Percentiles rank a stretch among this genome's conserved stretches.
Evolutionary conservation across 306 rosid species (phyloP).

Genomic region (Herpetospermum pedunculosum): DNA sequence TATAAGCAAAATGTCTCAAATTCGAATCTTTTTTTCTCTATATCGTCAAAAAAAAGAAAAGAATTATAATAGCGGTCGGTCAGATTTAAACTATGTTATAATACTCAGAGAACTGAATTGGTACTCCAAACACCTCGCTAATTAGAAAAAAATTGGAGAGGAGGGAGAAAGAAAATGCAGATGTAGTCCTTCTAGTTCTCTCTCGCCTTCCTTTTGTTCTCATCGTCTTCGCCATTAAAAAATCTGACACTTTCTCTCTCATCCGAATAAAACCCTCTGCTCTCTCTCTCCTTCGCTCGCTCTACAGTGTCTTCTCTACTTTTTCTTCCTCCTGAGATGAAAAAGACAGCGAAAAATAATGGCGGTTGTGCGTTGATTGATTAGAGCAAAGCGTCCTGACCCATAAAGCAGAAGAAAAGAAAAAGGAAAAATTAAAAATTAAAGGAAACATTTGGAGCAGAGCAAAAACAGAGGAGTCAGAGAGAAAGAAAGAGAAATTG

Average conservation of each 20-base stretch:
- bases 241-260: slow-evolving; percentile 5
- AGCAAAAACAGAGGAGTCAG: slow-evolving; percentile 11
- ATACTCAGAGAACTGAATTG: no score
- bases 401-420: background rate
- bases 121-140: no score
- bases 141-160: no score
- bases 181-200: background rate
- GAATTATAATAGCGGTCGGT: no score
- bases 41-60: no score
- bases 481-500: slow-evolving; percentile 6
- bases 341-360: slow-evolving; percentile 59
- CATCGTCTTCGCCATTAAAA: slow-evolving; percentile 6
- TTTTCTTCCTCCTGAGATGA: slow-evolving; percentile 22
- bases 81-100: no score
- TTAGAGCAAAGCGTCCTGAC: slow-evolving; percentile 21
- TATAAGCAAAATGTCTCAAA: no score
- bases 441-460: slow-evolving; percentile 13
- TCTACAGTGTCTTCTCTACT: slow-evolving; percentile 17
- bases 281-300: background rate
- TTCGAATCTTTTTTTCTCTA: no score
- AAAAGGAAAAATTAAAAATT: background rate
- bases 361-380: slow-evolving; percentile 77
- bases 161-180: background rate
- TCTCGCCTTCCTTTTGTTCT: background rate
- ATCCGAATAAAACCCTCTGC: background rate